Evolutionary conservation across 352 stramenopile genomes (phyloP).

Genomic region (Globisporangium acanthophoron): DNA sequence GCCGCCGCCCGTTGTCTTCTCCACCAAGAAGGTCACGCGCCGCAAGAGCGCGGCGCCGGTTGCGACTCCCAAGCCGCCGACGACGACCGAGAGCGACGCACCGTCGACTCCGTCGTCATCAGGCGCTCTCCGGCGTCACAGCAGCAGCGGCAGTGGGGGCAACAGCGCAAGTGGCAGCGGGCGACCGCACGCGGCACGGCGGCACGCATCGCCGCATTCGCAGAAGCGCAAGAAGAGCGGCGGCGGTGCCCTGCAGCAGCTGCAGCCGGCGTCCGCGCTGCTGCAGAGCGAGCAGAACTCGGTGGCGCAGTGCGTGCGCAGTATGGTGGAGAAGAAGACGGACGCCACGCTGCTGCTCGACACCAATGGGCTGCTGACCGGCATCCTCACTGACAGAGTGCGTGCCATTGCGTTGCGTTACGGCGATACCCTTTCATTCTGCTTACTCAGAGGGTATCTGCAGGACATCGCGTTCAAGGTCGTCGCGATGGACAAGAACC

Average conservation of each 20-base stretch:
- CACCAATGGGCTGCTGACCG: constrained; percentile 83
- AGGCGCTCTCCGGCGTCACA: background rate
- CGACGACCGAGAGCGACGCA: constrained; percentile 9
- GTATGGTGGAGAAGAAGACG: constrained; percentile 87
- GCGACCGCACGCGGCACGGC: background rate
- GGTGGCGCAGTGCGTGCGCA: constrained; percentile 70
- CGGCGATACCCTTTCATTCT: background rate
- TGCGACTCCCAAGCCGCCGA: background rate
- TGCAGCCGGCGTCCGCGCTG: constrained; percentile 61
- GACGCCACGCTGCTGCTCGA: constrained; percentile 92
- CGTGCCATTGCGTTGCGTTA: constrained; percentile 3
- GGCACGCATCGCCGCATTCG: constrained; percentile 10
- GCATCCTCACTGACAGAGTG: constrained; percentile 94
- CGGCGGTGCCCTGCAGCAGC: constrained; percentile 32
- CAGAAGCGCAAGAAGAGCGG: constrained; percentile 17
- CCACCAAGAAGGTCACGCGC: constrained; percentile 49
- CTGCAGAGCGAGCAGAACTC: constrained; percentile 67
- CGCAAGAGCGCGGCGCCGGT: constrained; percentile 6
- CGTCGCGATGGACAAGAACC: constrained; percentile 85
- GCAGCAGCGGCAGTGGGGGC: constrained; percentile 4
- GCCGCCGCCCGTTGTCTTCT: constrained; percentile 51
- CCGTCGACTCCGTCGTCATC: background rate
- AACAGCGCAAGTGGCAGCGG: constrained; percentile 19
- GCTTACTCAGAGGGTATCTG: background rate
- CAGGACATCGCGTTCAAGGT: constrained; percentile 93